These are phyloP conservation scores for Selaginella moellendorffii DNA, from an alignment of 75 land plant genomes.

Conservation along the genomic window DNA sequence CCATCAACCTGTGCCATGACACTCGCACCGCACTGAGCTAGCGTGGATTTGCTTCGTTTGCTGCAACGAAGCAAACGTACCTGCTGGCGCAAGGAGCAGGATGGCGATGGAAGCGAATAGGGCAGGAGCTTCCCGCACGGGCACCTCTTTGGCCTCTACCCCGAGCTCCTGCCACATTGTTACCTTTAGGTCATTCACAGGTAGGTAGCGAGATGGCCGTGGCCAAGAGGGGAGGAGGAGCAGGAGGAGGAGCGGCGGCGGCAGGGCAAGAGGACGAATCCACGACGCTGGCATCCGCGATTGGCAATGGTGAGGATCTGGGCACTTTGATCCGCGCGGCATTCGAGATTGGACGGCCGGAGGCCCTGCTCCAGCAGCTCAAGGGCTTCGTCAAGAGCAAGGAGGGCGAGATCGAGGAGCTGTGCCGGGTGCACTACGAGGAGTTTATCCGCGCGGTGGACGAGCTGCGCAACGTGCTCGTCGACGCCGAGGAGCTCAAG, in stretches of 20 bases:
- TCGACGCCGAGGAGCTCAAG: constrained; percentile 84
- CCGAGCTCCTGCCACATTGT: constrained; percentile 72
- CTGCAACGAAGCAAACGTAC: constrained; percentile 14
- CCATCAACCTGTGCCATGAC: constrained; percentile 96
- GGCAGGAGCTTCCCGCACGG: constrained; percentile 88
- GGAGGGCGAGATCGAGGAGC: constrained; percentile 89
- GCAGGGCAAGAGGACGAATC: not conserved
- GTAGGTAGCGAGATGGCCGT: no score
- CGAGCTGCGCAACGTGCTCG: constrained; percentile 71
- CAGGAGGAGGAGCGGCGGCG: not conserved
- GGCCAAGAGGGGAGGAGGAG: not conserved
- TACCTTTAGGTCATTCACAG: constrained; percentile 13
- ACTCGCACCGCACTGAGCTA: constrained; percentile 87
- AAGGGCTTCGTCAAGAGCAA: constrained; percentile 65
- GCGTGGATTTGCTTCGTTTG: not conserved
- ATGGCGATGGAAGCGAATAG: constrained; percentile 48
- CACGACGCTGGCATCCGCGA: constrained; percentile 38
- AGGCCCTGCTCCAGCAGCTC: constrained; percentile 65
- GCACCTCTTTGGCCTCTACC: constrained; percentile 89
- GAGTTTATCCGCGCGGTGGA: constrained; percentile 93
- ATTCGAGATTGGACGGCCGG: constrained; percentile 79
- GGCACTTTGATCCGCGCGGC: constrained; percentile 69
- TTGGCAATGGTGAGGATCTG: constrained; percentile 80
- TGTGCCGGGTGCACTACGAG: constrained; percentile 82
- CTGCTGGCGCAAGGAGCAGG: constrained; percentile 83